Conservation (phyloP, 169 alveolate genomes). For the Plasmodium malariae region DNA sequence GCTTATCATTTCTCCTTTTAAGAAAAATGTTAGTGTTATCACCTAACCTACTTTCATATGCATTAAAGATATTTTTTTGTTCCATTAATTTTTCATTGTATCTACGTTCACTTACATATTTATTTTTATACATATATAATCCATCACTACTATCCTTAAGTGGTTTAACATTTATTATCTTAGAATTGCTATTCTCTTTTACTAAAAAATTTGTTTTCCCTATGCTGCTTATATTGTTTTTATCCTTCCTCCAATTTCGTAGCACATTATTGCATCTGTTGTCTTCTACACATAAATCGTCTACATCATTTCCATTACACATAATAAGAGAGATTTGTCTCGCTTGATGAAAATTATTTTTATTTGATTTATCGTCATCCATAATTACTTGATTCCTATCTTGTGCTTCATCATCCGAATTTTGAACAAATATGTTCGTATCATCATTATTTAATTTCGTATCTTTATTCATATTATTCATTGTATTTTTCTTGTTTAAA, state of each 20-base stretch:
- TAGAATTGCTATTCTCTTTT: background rate
- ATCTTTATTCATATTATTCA: background rate
- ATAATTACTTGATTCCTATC: background rate
- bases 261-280: background rate
- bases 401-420: background rate
- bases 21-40: background rate
- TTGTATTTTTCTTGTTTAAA: background rate
- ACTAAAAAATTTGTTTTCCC: background rate
- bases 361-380: background rate
- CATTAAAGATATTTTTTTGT: background rate
- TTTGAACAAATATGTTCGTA: background rate
- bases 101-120: background rate
- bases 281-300: background rate
- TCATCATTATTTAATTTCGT: background rate
- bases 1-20: background rate
- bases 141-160: background rate
- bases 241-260: background rate
- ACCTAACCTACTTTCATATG: background rate
- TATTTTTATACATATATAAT: background rate
- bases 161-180: background rate
- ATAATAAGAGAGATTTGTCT: background rate
- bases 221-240: background rate
- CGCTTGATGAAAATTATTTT: background rate
- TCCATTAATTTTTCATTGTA: background rate
- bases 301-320: background rate